phyloP scores from a whole-genome alignment of 140 eudicot species.

The Oenanthe javanica region DNA sequence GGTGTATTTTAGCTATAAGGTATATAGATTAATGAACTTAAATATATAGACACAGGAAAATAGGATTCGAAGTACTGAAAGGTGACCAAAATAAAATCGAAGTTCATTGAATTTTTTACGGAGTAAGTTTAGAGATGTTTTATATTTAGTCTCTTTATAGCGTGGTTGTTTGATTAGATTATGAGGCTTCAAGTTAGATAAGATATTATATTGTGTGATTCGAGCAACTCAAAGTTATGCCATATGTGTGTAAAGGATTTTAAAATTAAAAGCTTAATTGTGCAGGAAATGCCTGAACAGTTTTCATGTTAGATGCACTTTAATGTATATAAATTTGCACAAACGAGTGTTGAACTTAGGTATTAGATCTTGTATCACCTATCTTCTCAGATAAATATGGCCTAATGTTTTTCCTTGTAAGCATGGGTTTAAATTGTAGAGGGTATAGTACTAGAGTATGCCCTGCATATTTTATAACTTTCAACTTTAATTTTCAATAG shows the following conservation, averaged over 20 bases:
- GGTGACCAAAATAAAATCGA: not conserved
- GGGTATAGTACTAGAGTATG: not conserved
- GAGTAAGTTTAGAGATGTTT: not conserved
- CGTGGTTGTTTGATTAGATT: not conserved
- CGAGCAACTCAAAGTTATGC: not conserved
- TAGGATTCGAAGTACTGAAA: not conserved
- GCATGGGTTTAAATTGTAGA: not conserved
- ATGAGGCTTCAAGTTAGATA: not conserved
- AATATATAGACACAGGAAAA: not conserved
- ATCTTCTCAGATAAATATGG: not conserved
- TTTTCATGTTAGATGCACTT: not conserved
- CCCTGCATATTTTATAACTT: not conserved
- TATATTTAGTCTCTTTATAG: not conserved
- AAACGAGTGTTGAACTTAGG: not conserved
- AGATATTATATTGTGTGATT: not conserved
- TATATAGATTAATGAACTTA: no score
- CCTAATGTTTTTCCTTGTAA: not conserved
- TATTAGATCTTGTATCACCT: not conserved
- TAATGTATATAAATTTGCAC: not conserved
- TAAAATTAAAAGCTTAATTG: not conserved
- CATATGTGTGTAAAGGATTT: not conserved
- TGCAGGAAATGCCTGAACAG: no score
- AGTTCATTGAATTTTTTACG: not conserved
- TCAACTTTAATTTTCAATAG: not conserved
- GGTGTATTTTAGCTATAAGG: not conserved